These are phyloP conservation scores for Cercospora citrullina DNA, from an alignment of 2,329 filamentous ascomycete genomes.

Conservation along the genomic window DNA sequence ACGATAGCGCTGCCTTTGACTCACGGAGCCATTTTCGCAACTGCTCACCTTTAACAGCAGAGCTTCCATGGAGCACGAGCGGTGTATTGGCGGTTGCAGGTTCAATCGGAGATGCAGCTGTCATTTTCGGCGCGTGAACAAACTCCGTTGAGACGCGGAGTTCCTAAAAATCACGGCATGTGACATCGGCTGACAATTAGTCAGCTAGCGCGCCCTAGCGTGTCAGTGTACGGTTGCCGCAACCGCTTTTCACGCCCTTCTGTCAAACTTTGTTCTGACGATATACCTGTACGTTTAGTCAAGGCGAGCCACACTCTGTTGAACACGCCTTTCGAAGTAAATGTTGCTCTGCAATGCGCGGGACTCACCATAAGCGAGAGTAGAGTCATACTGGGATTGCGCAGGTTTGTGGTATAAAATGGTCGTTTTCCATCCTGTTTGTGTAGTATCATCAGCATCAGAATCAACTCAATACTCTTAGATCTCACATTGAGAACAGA, in stretches of 20 bases:
- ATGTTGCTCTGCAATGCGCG: slow-evolving; percentile 9
- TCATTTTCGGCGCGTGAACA: background rate
- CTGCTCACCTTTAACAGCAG: background rate
- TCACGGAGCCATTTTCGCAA: background rate
- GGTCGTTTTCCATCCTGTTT: background rate
- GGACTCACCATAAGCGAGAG: background rate
- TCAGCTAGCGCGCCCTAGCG: background rate
- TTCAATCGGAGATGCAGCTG: background rate
- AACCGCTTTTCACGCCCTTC: slow-evolving; percentile 7
- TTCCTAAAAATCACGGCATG: background rate
- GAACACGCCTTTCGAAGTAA: slow-evolving; percentile 12
- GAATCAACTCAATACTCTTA: background rate
- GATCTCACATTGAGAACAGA: background rate
- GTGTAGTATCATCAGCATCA: slow-evolving; percentile 2
- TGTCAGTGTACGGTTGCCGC: slow-evolving; percentile 1
- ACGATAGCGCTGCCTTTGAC: background rate
- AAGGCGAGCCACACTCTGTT: slow-evolving; percentile 8
- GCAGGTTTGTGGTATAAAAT: slow-evolving; percentile 6
- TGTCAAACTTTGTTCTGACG: background rate
- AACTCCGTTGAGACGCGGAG: slow-evolving; percentile 1
- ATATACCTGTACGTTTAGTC: slow-evolving; percentile 14
- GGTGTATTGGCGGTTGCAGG: background rate
- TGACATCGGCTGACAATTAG: background rate
- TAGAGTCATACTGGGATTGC: background rate
- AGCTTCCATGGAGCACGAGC: background rate